Evolutionary conservation across 140 eudicot species (phyloP).

Genomic region (Bidens hawaiensis): DNA sequence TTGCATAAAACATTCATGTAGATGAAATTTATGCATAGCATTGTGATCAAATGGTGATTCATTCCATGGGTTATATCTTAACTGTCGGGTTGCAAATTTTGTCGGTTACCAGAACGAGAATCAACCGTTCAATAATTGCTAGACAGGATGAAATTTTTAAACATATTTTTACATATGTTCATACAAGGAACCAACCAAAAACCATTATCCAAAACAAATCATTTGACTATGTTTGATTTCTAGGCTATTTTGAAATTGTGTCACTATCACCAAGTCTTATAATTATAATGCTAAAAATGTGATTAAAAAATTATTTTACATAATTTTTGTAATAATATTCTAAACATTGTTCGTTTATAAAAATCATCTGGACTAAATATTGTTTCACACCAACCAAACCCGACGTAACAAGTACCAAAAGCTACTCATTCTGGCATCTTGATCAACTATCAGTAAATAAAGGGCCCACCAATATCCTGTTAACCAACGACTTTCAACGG

Average conservation of each 20-base stretch:
- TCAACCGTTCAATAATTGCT: too few relatives aligned
- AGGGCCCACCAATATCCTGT: not conserved
- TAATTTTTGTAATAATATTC: not conserved
- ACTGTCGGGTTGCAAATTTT: not conserved
- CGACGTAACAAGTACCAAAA: not conserved
- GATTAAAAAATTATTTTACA: not conserved
- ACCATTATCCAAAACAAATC: not conserved
- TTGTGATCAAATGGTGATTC: not conserved
- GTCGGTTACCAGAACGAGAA: too few relatives aligned
- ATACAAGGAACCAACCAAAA: not conserved
- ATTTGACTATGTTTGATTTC: not conserved
- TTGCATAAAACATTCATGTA: too few relatives aligned
- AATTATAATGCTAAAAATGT: not conserved
- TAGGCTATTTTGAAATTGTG: slow-evolving; percentile 6
- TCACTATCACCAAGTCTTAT: not conserved
- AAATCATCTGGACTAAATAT: not conserved
- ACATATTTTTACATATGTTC: not conserved
- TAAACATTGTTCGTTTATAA: not conserved
- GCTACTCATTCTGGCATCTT: not conserved
- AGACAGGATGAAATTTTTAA: not conserved
- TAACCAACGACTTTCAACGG: not conserved
- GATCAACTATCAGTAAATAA: not conserved
- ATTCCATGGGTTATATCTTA: not conserved
- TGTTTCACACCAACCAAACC: not conserved
- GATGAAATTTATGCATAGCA: too few relatives aligned